Evolutionary conservation across 2,329 filamentous ascomycete genomes (phyloP).

Genomic region (Cordyceps farinosa): DNA sequence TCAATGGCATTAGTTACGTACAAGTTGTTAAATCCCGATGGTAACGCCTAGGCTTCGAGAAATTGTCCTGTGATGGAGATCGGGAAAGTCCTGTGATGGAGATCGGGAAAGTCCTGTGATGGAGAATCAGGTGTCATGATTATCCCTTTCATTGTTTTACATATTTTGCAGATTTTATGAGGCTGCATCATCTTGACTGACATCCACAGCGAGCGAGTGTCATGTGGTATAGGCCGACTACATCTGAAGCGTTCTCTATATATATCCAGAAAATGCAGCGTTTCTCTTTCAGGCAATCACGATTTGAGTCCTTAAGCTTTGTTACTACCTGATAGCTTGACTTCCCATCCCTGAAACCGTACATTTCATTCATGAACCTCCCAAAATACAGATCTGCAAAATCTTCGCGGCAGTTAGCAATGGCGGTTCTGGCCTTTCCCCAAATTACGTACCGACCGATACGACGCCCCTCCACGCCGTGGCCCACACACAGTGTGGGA

Average conservation of each 20-base stretch:
- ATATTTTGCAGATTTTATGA: background rate
- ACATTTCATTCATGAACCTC: too few relatives aligned
- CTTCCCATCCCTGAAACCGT: too few relatives aligned
- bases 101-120: background rate
- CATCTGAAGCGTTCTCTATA: slow-evolving; percentile 5
- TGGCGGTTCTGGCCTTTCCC: too few relatives aligned
- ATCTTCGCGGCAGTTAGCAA: too few relatives aligned
- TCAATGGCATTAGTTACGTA: too few relatives aligned
- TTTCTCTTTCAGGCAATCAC: background rate
- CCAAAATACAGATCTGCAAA: too few relatives aligned
- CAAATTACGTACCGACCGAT: too few relatives aligned
- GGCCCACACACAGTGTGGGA: too few relatives aligned
- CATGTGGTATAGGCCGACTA: background rate
- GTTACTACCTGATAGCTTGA: too few relatives aligned
- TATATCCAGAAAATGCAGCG: background rate
- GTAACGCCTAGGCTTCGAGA: background rate
- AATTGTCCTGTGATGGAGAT: background rate
- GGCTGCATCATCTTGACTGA: background rate
- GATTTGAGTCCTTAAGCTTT: background rate
- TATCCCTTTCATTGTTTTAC: background rate
- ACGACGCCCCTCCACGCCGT: too few relatives aligned
- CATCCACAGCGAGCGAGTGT: background rate
- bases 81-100: background rate
- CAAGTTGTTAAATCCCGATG: too few relatives aligned
- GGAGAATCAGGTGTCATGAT: background rate